Base-by-base conservation (phyloP, 2,329 filamentous ascomycete genomes). In the Microdochium trichocladiopsis region DNA sequence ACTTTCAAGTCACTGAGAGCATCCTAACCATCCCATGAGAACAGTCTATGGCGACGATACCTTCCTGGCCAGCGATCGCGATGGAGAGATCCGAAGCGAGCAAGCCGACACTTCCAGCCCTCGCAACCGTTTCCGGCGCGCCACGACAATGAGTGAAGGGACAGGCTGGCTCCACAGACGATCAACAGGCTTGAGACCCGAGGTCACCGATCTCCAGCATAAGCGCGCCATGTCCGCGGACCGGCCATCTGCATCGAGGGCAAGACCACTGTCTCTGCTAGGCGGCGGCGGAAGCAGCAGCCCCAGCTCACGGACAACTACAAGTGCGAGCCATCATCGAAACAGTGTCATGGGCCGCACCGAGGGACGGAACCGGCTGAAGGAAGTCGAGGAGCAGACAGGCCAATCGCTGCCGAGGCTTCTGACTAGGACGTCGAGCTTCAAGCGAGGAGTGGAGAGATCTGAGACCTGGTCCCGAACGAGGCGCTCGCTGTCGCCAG, bases 31-130 rank as follows among this genome's bases (percentile, higher is more conserved):
- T 16, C n/a, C n/a, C 10, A 41, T 41, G 10, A 41, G 5, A 18
- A 41, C 65, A 12, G 54, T 52, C 8, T 60, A 62, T 3, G 58
- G 63, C 12, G 59, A 63, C 14, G 60, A 62, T 25, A 60, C 56
- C 2, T 66, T 65, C 50, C 57, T 57, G 45, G 63, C 63, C 1
- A 64, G 61, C 18, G 63, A 66, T 24, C 53, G 57, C 41, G 51
- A 63, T 23, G 63, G 63, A 28, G 60, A 63, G 24, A 54, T 64
- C 21, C 58, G 60, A 23, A 61, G 58, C 45, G 61, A 62, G 23
- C 51, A 11, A 9, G 56, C 2, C 25, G 52, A 1, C 52, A 55
- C 9, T 54, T 55, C n/a, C 58, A 57, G 41, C 59, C 36, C 36
- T 6, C 36, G 36, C 11, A 41, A 16, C n/a, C 36, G 36, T 18